phyloP scores from a whole-genome alignment of 106 monocot genomes.

The Dendrobium officinale region DNA sequence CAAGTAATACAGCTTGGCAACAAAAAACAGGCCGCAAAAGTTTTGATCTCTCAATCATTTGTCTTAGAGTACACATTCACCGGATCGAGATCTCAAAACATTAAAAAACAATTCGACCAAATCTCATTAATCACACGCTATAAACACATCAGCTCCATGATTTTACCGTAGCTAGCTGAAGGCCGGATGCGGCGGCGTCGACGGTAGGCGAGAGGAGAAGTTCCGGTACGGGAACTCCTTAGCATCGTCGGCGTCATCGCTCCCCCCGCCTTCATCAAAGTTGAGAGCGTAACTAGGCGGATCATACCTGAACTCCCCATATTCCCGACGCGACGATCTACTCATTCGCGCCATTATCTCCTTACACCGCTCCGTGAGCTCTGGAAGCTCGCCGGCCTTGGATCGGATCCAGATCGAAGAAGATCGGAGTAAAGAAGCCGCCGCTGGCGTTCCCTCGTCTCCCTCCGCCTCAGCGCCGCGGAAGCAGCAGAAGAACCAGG shows the following conservation, averaged over 20 bases:
- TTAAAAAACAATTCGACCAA: too few species aligned
- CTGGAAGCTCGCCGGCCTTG: constrained; percentile 35
- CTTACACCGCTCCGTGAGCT: constrained; percentile 26
- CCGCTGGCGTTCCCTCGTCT: neutral
- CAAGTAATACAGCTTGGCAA: too few species aligned
- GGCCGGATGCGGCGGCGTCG: constrained; percentile 26
- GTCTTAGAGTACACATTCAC: too few species aligned
- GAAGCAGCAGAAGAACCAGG: neutral
- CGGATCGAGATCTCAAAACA: too few species aligned
- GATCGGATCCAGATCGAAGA: constrained; percentile 37
- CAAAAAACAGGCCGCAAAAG: too few species aligned
- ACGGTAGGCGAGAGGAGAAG: constrained; percentile 39
- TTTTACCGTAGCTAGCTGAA: neutral
- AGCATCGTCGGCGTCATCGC: constrained; percentile 11
- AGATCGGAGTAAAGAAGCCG: constrained; percentile 30
- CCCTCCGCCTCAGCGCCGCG: neutral
- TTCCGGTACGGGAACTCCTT: constrained; percentile 23
- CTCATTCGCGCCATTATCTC: neutral
- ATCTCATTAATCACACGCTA: too few species aligned
- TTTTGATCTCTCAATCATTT: too few species aligned
- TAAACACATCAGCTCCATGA: too few species aligned
- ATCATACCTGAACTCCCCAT: constrained; percentile 51
- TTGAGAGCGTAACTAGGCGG: constrained; percentile 60
- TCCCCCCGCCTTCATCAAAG: constrained; percentile 40
- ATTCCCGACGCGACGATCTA: neutral